Evolutionary conservation across 331 rosid genomes (phyloP), one percentile per base, ranked within the genome.

Genomic region (Prunus yedoensis): DNA sequence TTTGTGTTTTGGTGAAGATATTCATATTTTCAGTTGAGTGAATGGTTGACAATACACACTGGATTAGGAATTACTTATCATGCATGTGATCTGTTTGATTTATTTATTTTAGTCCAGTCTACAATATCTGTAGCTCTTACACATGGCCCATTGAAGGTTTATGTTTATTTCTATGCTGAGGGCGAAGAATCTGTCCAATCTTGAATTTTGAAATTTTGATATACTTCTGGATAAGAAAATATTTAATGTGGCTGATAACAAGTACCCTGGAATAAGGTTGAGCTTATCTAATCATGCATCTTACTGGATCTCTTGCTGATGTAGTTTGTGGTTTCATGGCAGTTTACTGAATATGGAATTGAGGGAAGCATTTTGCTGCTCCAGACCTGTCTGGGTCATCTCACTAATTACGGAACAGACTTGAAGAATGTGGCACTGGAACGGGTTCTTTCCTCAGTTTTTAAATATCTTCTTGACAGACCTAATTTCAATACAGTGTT

Each of bases 341-440:
- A 95, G 99, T 89, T 92, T 57, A 53, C 86, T 60, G 97, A 91
- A 70, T 82, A 79, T 83, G 99, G 96, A 81, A 77, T 87, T 7
- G 87, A 77, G 76, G 99, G 96, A 83, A 84, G 96, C 93, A 87
- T 87, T 83, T 80, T 92, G 82, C 87, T 95, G 83, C 93, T 95
- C 49, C 87, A 82, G 79, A 88, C 90, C 12, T 95, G 99, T 85
- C 79, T 95, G 80, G 96, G 91, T 86, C 88, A 89, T 80, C 84
- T 87, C 77, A 84, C 76, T 46, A 75, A 61, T 77, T 74, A 61
- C 84, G 73, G 77, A 57, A 57, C 85, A 80, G 97, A 91, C 69
- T 63, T 47, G 59, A 87, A 84, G 73, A 89, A 87, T 52, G 71
- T 76, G 74, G 87, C 78, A 23, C 77, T 82, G 52, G 93, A 83